These are phyloP conservation scores for Triangularia verruculosa DNA, from an alignment of 2,329 filamentous ascomycete genomes.

Conservation along the genomic window DNA sequence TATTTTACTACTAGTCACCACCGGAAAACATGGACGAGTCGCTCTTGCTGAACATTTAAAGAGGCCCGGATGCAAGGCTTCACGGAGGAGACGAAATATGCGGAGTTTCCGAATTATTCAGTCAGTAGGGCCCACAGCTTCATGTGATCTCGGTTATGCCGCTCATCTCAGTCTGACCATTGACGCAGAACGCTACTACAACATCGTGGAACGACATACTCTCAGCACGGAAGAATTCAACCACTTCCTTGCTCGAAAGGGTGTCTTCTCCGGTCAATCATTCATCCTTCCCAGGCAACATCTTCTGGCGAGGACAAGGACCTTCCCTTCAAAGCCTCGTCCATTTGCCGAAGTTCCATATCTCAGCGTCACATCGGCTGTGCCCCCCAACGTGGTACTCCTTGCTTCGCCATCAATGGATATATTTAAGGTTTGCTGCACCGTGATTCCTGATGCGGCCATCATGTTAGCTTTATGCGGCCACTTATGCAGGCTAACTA, in stretches of 20 bases:
- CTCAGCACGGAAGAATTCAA: too few relatives aligned
- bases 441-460: neutral
- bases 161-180: too few relatives aligned
- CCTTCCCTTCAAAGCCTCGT: neutral
- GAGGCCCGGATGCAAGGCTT: neutral
- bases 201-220: too few relatives aligned
- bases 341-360: neutral
- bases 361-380: neutral
- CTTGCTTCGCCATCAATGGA: neutral
- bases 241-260: too few relatives aligned
- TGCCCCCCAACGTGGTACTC: neutral
- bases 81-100: neutral
- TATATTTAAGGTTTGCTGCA: constrained; percentile 1
- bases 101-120: neutral
- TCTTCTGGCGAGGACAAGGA: neutral
- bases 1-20: neutral
- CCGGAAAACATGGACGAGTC: neutral
- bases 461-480: neutral
- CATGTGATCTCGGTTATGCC: too few relatives aligned
- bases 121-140: too few relatives aligned
- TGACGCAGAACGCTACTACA: too few relatives aligned
- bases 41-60: neutral
- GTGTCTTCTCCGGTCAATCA: neutral
- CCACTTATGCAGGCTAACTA: neutral
- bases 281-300: constrained; percentile 2